These are phyloP conservation scores for Elaeagnus macrophylla DNA, from an alignment of 306 rosid species.

Conservation along the genomic window DNA sequence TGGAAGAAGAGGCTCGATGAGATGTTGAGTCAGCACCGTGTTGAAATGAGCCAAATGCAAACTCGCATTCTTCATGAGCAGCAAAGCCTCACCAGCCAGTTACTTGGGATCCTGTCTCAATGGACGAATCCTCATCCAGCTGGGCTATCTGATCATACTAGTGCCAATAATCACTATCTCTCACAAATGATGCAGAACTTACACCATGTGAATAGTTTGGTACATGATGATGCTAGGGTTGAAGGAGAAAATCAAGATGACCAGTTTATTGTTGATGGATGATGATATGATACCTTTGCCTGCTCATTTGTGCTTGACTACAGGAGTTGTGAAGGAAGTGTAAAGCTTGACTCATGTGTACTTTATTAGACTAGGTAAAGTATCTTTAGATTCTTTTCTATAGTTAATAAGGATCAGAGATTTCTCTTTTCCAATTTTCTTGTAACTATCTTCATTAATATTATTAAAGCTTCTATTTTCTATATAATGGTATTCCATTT, in stretches of 20 bases:
- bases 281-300: constrained; percentile 30
- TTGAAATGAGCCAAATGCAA: constrained; percentile 82
- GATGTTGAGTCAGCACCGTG: constrained; percentile 67
- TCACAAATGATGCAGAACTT: constrained; percentile 94
- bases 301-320: constrained; percentile 12
- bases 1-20: constrained; percentile 86
- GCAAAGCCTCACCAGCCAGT: constrained; percentile 67
- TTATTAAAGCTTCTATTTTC: constrained; percentile 5
- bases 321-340: constrained; percentile 26
- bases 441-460: constrained; percentile 33
- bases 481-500: background rate
- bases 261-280: constrained; percentile 86
- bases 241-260: constrained; percentile 92
- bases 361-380: constrained; percentile 28
- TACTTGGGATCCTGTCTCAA: constrained; percentile 79
- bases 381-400: constrained; percentile 24
- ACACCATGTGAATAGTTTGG: constrained; percentile 84
- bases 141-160: constrained; percentile 71
- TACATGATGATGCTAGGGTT: constrained; percentile 74
- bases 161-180: constrained; percentile 82
- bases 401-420: constrained; percentile 13
- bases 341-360: constrained; percentile 32
- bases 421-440: constrained; percentile 21
- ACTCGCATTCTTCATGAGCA: constrained; percentile 83
- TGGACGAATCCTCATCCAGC: constrained; percentile 77